Base-by-base conservation (phyloP, 768 basidiomycete species). In the Cystofilobasidium capitatum region DNA sequence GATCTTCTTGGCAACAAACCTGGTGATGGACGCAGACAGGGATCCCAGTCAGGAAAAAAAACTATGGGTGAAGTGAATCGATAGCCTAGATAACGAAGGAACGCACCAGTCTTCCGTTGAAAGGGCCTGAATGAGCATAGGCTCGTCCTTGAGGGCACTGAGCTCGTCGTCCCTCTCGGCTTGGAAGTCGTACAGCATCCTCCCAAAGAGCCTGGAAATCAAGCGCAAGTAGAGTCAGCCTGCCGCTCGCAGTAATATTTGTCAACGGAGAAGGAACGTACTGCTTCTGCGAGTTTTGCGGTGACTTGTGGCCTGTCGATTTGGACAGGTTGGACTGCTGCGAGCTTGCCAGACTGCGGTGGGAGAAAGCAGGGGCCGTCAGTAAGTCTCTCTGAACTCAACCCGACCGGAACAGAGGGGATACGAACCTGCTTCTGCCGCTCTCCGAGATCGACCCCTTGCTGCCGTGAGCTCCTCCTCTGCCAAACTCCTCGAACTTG, bases 131-230 rank as follows among this genome's bases (percentile, higher is more conserved):
- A 99, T 91, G 22, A 93, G 88, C 75, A 99, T 89, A 10, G 89
- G 83, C 73, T 99, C 96, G 40, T 93, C 94, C 0, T 86, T 84
- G 73, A 88, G 91, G 1, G 94, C 94, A 69, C 94, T 93, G 55
- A 99, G 85, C 74, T 99, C 96, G 75, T 99, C 96, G 5, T 89
- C 83, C 54, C 96, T 84, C 77, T 99, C 96, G n/a, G 96, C 93
- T 16, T 81, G 76, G 72, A 99, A 99, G 74, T 98, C 93, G 74
- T 97, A 94, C 70, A 91, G 83, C 33, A 99, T 96, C 72, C 94
- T 83, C 29, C 94, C 96, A 75, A 96, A 99, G 75, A 88, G 89
- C 14, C 88, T 89, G 72, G 9, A 59, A 4, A 29, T 13, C 6
- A 10, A 29, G 6, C 24, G 17, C 49, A 12, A n/a, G 24, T n/a